These are phyloP conservation scores for Fusarium sacchari DNA, from an alignment of 2,329 filamentous ascomycete genomes.

Conservation along the genomic window DNA sequence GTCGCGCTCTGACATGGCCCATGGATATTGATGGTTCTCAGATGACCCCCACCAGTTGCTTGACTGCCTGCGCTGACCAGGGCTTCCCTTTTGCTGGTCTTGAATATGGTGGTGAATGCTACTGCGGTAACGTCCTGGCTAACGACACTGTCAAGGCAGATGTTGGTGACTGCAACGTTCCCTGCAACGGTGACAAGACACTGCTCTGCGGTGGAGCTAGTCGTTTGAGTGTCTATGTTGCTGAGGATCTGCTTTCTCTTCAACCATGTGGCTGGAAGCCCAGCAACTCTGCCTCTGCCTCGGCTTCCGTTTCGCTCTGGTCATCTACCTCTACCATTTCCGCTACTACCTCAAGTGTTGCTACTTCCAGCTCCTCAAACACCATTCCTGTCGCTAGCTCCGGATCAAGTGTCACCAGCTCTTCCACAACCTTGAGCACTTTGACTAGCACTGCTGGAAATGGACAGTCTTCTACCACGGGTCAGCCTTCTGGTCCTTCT, in stretches of 20 bases:
- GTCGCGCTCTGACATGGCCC: conserved; percentile 58
- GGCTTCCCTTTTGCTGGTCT: conserved; percentile 61
- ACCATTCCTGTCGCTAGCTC: not conserved
- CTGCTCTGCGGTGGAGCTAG: conserved; percentile 56
- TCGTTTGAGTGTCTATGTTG: conserved; percentile 58
- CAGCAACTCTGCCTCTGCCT: conserved; percentile 4
- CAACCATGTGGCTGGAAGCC: conserved; percentile 58
- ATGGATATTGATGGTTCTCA: conserved; percentile 49
- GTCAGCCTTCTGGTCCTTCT: conserved; percentile 10
- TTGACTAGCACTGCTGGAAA: conserved; percentile 47
- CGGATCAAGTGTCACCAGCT: conserved; percentile 36
- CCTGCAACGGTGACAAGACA: conserved; percentile 60
- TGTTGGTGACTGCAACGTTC: conserved; percentile 57
- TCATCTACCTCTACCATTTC: conserved; percentile 22
- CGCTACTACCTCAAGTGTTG: not conserved
- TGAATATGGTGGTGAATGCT: conserved; percentile 60
- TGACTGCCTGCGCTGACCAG: conserved; percentile 54
- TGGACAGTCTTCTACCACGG: conserved; percentile 15
- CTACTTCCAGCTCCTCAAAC: not conserved
- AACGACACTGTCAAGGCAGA: conserved; percentile 54
- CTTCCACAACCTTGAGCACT: conserved; percentile 48
- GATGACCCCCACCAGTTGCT: conserved; percentile 56
- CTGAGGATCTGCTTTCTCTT: conserved; percentile 59
- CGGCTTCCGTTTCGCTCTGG: conserved; percentile 4
- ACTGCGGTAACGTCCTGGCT: conserved; percentile 64